Base-by-base conservation (phyloP, 768 basidiomycete species). In the Psilocybe subaeruginosa region DNA sequence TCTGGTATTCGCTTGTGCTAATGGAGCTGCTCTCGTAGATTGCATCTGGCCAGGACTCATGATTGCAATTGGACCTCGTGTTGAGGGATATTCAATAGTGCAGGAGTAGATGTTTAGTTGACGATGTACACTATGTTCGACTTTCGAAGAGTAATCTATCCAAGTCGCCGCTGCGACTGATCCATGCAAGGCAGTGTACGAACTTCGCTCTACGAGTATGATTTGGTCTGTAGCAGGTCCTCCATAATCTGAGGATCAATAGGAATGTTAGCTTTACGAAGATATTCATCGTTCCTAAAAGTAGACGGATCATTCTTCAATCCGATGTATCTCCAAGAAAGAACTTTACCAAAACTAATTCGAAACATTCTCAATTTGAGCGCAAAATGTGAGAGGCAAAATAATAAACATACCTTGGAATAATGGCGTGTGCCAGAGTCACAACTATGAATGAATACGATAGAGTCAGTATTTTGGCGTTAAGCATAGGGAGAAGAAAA, bases 351-450 rank as follows among this genome's bases (percentile, higher is more conserved):
- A 83, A 60, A 82, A 83, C 82, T 83, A 55, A 14, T 7, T 9
- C 41, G 16, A 35, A 46, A 46, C 39, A 41, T 62, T 39, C 29
- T 31, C 55, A 16, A 51, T 16, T 27, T 54, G 17, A 60, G 29
- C 35, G 31, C n/a, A 56, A 2, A 30, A 19, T 30, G 11, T 49
- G 16, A 11, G 19, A 30, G 11, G 4, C 46, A 31, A 8, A 7
- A n/a, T 31, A 47, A 19, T 37, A 23, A 31, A 35, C 68, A 12
- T 63, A 93, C 92, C 84, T 96, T 97, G 56, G 93, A 96, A 73
- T 95, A 94, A 79, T 99, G 96, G 56, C 97, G 80, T 47, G 77
- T 87, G 0, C 97, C 97, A 8, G 94, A 93, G 73, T 99, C 97
- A 69, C 95, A 96, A 51, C 91, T 92, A 51, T 27, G 39, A 41